phyloP scores from a whole-genome alignment of 139 green algal genomes.

The Chlorella sp. region DNA sequence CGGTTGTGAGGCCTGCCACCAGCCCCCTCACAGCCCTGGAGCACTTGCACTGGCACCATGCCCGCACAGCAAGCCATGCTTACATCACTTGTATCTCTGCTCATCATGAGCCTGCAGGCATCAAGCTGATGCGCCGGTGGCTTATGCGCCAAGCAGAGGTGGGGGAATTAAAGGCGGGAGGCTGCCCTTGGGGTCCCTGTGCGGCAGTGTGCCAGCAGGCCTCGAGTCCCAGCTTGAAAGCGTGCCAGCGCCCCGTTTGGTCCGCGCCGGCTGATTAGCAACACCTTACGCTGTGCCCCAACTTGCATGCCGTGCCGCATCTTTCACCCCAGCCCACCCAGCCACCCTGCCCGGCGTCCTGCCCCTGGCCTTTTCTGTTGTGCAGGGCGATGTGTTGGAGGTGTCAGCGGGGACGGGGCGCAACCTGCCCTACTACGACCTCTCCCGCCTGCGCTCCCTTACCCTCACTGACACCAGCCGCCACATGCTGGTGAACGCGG shows the following conservation, averaged over 20 bases:
- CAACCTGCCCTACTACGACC: slow-evolving; percentile 75
- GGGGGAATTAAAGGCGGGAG: not conserved
- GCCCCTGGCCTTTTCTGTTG: not conserved
- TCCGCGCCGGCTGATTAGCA: no score
- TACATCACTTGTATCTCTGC: no score
- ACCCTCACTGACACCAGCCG: slow-evolving; percentile 68
- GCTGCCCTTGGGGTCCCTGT: not conserved
- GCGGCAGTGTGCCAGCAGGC: not conserved
- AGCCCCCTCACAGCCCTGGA: no score
- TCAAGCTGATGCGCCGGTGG: slow-evolving; percentile 63
- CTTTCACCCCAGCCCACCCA: not conserved
- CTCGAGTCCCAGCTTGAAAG: no score
- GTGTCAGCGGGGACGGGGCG: slow-evolving; percentile 78
- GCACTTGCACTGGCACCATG: no score
- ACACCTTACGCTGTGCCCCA: no score
- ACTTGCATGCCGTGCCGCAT: not conserved
- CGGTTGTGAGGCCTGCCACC: no score
- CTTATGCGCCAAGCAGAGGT: slow-evolving; percentile 60
- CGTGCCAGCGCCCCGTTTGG: no score
- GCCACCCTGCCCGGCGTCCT: not conserved
- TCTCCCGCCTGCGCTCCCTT: slow-evolving; percentile 33
- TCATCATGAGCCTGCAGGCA: not conserved
- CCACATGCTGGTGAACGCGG: slow-evolving; percentile 67
- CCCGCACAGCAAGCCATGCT: no score
- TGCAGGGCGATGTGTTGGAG: slow-evolving; percentile 77